A percentile compares a stretch with the other conserved stretches of the same genome.
Conservation (phyloP, 2,329 filamentous ascomycete species). For the Helicocarpus griseus region DNA sequence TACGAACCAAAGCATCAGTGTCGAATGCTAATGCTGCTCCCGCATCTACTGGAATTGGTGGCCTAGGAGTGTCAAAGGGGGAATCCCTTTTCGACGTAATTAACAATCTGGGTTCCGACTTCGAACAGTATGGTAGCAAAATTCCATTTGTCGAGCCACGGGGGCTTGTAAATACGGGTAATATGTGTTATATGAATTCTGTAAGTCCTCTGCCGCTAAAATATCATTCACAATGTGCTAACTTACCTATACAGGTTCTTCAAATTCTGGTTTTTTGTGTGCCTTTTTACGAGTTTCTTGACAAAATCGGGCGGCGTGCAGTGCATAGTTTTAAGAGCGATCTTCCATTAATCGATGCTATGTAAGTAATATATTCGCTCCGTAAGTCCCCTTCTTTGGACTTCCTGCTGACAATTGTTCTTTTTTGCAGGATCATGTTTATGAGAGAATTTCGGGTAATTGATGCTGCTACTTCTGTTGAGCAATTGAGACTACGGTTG, state of each 20-base stretch:
- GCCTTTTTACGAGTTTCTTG: slow-evolving; percentile 89
- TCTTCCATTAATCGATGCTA: slow-evolving; percentile 84
- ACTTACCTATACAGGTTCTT: slow-evolving; percentile 55
- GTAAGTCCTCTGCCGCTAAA: slow-evolving; percentile 46
- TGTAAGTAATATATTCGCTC: slow-evolving; percentile 49
- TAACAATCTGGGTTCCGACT: slow-evolving; percentile 58
- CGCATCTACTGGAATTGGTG: slow-evolving; percentile 19
- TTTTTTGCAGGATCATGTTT: slow-evolving; percentile 68
- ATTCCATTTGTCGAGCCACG: slow-evolving; percentile 82
- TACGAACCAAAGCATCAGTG: slow-evolving; percentile 42
- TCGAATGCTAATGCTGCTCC: slow-evolving; percentile 21
- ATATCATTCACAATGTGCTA: slow-evolving; percentile 19
- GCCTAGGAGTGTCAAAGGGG: slow-evolving; percentile 39
- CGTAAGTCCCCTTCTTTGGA: background rate
- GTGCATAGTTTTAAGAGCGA: slow-evolving; percentile 90
- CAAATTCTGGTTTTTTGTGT: slow-evolving; percentile 91
- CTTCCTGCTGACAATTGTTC: background rate
- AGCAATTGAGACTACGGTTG: slow-evolving; percentile 62
- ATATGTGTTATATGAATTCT: slow-evolving; percentile 99
- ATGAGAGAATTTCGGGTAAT: slow-evolving; percentile 85
- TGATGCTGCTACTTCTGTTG: slow-evolving; percentile 63
- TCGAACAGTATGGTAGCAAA: slow-evolving; percentile 47
- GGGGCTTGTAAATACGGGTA: slow-evolving; percentile 90
- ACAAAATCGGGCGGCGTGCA: slow-evolving; percentile 73
- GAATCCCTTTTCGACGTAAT: slow-evolving; percentile 69